Percentiles rank a stretch among this genome's conserved stretches.
These are phyloP conservation scores for Nannochloropsis salina DNA, from an alignment of 108 stramenopile genomes.

Conservation along the genomic window DNA sequence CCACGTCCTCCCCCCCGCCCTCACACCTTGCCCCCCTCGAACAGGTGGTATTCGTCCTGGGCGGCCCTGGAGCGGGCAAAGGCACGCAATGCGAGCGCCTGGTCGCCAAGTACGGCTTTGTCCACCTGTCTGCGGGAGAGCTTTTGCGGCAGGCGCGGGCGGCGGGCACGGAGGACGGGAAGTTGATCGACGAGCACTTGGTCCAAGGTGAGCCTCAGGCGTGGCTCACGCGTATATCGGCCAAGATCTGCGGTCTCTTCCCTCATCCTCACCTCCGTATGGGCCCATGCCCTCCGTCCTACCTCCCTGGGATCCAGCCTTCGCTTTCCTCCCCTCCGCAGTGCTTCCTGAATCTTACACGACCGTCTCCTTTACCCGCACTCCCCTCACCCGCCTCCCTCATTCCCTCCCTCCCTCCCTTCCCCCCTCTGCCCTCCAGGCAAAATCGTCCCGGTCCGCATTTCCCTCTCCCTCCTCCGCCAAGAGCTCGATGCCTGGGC, in stretches of 20 bases:
- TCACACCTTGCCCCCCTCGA: not conserved
- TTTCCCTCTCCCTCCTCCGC: not conserved
- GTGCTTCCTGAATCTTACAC: not conserved
- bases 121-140: conserved; percentile 58
- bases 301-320: too few relatives aligned
- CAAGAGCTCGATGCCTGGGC: not conserved
- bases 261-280: too few relatives aligned
- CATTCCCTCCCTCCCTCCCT: not conserved
- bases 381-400: not conserved
- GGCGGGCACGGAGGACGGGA: conserved; percentile 47
- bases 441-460: not conserved
- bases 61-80: conserved; percentile 59
- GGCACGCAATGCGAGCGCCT: conserved; percentile 61
- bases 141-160: conserved; percentile 55
- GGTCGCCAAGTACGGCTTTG: conserved; percentile 47
- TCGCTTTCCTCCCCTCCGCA: not conserved
- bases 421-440: not conserved
- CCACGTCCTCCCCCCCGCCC: not conserved
- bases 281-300: too few relatives aligned
- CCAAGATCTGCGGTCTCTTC: too few relatives aligned
- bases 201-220: too few relatives aligned
- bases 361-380: not conserved
- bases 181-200: conserved; percentile 50
- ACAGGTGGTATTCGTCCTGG: conserved; percentile 53
- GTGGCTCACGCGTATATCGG: too few relatives aligned